Conservation (phyloP, 1,284 basidiomycete genomes). For the Trichosporon faecale region DNA sequence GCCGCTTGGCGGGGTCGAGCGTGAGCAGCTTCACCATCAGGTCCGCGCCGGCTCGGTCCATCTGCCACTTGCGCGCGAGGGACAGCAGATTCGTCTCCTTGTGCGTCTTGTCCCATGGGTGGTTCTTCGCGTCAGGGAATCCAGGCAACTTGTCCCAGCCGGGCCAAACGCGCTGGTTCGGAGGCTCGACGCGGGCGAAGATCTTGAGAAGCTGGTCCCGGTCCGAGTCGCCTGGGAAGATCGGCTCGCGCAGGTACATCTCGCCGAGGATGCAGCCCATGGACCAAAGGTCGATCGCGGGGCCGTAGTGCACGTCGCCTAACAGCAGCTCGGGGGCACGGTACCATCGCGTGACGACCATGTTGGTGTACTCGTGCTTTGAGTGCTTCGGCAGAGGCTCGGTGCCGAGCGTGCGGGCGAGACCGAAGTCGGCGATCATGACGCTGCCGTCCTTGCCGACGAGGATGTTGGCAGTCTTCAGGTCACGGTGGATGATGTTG, state of each 20-base stretch:
- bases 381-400: conserved; percentile 49
- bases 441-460: conserved; percentile 80
- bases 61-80: conserved; percentile 35
- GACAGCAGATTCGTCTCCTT: conserved; percentile 31
- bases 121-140: conserved; percentile 62
- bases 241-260: conserved; percentile 85
- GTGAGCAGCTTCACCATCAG: conserved; percentile 54
- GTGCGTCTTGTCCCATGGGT: conserved; percentile 40
- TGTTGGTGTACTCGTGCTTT: conserved; percentile 80
- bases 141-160: conserved; percentile 74
- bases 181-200: conserved; percentile 81
- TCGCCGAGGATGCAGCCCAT: conserved; percentile 92
- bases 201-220: conserved; percentile 88
- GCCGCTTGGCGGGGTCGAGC: conserved; percentile 56
- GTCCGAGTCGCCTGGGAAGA: conserved; percentile 83
- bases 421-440: conserved; percentile 93
- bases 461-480: conserved; percentile 97
- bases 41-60: conserved; percentile 46
- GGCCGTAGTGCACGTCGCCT: conserved; percentile 83
- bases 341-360: conserved; percentile 99
- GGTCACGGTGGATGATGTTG: conserved; percentile 92
- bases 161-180: conserved; percentile 70
- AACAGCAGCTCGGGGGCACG: conserved; percentile 91
- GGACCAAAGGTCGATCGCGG: conserved; percentile 98
- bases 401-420: conserved; percentile 63